Base-by-base conservation (phyloP, 2,329 filamentous ascomycete genomes). In the Tolypocladium inflatum region DNA sequence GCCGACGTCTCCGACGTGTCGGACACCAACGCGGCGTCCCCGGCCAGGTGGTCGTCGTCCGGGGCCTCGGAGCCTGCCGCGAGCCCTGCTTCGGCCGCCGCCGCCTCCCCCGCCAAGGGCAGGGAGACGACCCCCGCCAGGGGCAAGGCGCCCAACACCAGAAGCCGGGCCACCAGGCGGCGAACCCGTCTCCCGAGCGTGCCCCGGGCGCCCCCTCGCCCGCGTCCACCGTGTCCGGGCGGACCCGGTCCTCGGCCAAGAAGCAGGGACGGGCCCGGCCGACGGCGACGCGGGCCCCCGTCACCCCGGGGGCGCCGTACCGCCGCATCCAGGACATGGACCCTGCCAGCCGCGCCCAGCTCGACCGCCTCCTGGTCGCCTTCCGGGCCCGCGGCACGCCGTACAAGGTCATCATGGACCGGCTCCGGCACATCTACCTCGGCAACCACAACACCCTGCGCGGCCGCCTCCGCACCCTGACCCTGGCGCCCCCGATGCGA, bases 241-340 rank as follows among this genome's bases (percentile, higher is more conserved):
- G 3, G 15, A 38, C 33, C 19, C 2, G n/a, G 3, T 19, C 52
- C 23, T 10, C 38, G 15, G 15, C 23, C 37, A 26, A 17, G n/a
- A 26, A n/a, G 21, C 21, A 4, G 9, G 17, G 9, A n/a, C 26
- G 15, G 10, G 45, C 45, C 26, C 5, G 17, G 33, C 17, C 26
- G 2, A n/a, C 13, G 26, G 10, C 3, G 8, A 15, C n/a, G 23
- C n/a, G n/a, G 26, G 37, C 21, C 19, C 15, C 15, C 3, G 17
- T n/a, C 9, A 6, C 54, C 26, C 4, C n/a, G 8, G 53, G 33
- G 2, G 38, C 33, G 13, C 57, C 54, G 21, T 59, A 50, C 26
- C n/a, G 9, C n/a, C 42, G 45, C 26, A 52, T 59, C 30, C 37
- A 59, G 11, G 39, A 59, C 21, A 59, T 59, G 57, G 57, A 59